Base-by-base conservation (phyloP, 169 alveolate species). In the Plasmodium coatneyi region DNA sequence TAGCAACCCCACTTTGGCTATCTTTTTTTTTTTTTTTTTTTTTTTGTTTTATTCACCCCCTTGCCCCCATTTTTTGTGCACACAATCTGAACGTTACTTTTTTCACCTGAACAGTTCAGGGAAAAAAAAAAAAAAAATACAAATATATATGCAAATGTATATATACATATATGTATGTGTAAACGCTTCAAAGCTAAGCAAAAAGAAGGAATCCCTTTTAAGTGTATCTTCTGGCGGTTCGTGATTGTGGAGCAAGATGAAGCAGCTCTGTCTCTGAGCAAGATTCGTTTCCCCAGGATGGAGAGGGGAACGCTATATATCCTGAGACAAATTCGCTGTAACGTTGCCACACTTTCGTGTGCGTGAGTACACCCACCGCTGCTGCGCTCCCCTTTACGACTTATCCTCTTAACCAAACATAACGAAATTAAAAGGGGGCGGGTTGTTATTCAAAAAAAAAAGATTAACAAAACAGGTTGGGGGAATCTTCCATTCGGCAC, bases 31-130 rank as follows among this genome's bases (percentile, higher is more conserved):
- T 32, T 32, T 72, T 72, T 14, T 14, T 72, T 72, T 72, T 72
- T 72, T 72, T 72, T 72, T 72, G 32, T 72, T 72, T 72, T 72
- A 2, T 14, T 72, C 30, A 30, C 12, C n/a, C 41, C 14, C 52
- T 5, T 3, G 28, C 54, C 74, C 25, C 32, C 32, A 60, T 60
- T 60, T 60, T 60, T 60, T 60, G 74, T 60, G 74, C 74, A 60
- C 32, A 60, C 74, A 60, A 60, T 9, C 74, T 60, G 74, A 60
- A 60, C 74, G 74, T 60, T 9, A 60, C 74, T n/a, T 60, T 60
- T 60, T 60, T 60, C 74, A 19, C 74, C 74, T 60, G 74, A n/a
- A 60, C 74, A 60, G 74, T 60, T 16, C 25, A 60, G 74, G 74
- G 34, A 1, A 16, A 60, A 60, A 60, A 25, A 60, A 60, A 60